Base-by-base conservation (phyloP, 306 rosid genomes). In the Gillenia trifoliata region DNA sequence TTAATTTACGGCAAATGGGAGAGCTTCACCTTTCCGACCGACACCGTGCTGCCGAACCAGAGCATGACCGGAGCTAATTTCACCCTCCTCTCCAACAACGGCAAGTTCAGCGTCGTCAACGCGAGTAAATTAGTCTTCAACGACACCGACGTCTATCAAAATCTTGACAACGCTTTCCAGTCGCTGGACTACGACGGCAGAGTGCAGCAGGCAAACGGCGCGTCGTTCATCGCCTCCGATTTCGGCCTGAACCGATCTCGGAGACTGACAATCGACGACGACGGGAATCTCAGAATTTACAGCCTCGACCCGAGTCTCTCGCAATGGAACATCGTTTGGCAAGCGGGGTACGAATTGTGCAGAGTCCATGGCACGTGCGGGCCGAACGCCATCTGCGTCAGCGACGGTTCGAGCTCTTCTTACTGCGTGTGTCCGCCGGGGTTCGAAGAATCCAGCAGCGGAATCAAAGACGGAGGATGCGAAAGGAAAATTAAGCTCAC, bases 391-490 rank as follows among this genome's bases (percentile, higher is more conserved):
- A 82, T 91, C 11, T 94, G 95, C 68, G 67, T 89, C 61, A 73
- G 28, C 31, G 80, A 82, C 20, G 88, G 81, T 20, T 65, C 78
- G 1, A 74, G 66, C 28, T 68, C 73, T 19, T 79, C 87, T 13
- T 1, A 55, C 9, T 90, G 98, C 67, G 78, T 79, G 45, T 94
- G 97, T 52, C 96, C 96, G 9, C 78, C 96, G 28, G 96, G 96
- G 29, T 94, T 84, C 68, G 29, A 0, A 13, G 80, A 66, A 6
- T 13, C 26, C 45, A 5, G 15, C 3, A 75, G 80, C 6, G 80
- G 79, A 2, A 50, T 72, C 5, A 43, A 75, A 57, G 52, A 81
- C 4, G 13, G 23, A 4, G 95, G 98, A 3, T 94, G 97, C 66
- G 10, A 8, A 11, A 82, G 86, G 49, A 88, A 82, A 61, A 74